Conservation (phyloP, 2,329 filamentous ascomycete species). For the Teratosphaeria epicoccoides region DNA sequence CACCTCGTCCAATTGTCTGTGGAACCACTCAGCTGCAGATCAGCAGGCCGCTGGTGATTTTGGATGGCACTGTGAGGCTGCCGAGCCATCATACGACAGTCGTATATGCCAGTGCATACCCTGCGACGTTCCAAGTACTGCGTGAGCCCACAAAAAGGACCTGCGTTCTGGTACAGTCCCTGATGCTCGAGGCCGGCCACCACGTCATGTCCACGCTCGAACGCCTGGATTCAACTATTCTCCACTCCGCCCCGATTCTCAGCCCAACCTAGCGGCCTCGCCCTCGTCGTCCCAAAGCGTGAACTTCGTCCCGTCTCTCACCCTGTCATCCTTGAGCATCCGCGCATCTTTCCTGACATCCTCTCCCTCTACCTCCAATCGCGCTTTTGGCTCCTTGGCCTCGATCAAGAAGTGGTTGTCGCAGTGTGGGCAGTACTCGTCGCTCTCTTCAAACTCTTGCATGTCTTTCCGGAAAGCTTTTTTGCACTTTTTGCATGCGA, state of each 20-base stretch:
- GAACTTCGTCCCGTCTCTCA: constrained; percentile 35
- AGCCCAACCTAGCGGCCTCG: constrained; percentile 23
- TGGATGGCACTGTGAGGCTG: too few relatives aligned
- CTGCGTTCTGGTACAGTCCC: too few relatives aligned
- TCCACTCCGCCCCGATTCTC: constrained; percentile 8
- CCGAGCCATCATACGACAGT: too few relatives aligned
- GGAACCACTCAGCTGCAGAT: too few relatives aligned
- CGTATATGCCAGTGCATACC: too few relatives aligned
- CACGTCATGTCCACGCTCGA: neutral
- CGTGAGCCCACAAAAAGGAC: too few relatives aligned
- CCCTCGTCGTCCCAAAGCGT: constrained; percentile 26
- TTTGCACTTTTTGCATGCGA: constrained; percentile 97
- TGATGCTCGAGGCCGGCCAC: neutral
- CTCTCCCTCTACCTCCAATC: constrained; percentile 79
- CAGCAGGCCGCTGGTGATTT: too few relatives aligned
- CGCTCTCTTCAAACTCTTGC: constrained; percentile 83
- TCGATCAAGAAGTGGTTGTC: constrained; percentile 98
- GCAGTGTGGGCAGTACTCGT: constrained; percentile 98
- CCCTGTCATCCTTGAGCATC: constrained; percentile 86
- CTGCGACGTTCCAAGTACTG: too few relatives aligned
- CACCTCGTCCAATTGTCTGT: too few relatives aligned
- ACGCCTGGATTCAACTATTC: neutral
- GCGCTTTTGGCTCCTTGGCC: constrained; percentile 70
- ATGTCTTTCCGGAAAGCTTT: constrained; percentile 96
- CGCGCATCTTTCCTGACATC: constrained; percentile 73